phyloP scores from a whole-genome alignment of 2,329 filamentous ascomycete genomes.

The Penicillium sp. region DNA sequence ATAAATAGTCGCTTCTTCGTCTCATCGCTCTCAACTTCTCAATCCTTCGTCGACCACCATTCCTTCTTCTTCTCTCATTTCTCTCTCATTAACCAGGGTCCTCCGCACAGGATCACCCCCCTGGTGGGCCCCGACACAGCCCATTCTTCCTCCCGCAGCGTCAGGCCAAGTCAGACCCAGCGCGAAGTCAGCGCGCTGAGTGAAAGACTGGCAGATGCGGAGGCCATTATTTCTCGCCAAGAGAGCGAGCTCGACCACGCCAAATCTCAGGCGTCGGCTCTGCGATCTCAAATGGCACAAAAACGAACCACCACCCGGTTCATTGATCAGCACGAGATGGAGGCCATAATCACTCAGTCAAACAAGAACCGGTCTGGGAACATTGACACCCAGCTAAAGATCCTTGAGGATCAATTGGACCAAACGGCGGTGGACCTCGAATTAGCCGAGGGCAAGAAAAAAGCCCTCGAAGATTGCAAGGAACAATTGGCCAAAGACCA shows the following conservation, averaged over 20 bases:
- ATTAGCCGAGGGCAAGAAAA: no score
- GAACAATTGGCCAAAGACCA: no score
- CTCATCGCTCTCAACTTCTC: not conserved
- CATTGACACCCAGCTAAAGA: no score
- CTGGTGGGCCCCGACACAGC: conserved; percentile 2
- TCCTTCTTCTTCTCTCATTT: not conserved
- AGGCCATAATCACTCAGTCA: no score
- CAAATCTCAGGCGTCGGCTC: not conserved
- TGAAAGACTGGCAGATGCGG: not conserved
- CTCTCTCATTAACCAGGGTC: not conserved
- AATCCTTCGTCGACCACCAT: not conserved
- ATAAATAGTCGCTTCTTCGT: not conserved
- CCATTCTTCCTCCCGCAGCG: not conserved
- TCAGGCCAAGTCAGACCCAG: not conserved
- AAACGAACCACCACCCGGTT: no score
- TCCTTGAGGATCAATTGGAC: no score
- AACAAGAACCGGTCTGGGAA: no score
- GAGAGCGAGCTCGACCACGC: not conserved
- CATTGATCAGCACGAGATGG: no score
- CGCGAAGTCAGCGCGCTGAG: not conserved
- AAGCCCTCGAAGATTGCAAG: no score
- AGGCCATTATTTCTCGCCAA: not conserved
- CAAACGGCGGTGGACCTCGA: no score
- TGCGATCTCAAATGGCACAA: not conserved
- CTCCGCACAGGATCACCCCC: not conserved